Base-by-base conservation (phyloP, 2,329 filamentous ascomycete genomes). In the Westerdykella sp. region DNA sequence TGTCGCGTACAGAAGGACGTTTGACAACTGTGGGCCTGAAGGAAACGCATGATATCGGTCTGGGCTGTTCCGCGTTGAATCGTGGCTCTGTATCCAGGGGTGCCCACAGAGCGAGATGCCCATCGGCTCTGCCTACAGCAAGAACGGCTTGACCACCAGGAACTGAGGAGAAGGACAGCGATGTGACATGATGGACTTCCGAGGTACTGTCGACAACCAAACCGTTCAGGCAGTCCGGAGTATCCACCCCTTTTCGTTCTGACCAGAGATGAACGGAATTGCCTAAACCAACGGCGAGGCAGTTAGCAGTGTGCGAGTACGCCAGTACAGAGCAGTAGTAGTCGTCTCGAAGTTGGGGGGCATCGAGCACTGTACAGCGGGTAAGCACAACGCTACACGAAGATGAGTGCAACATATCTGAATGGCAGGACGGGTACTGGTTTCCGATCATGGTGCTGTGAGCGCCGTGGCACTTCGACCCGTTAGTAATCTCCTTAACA, bases 311-410 rank as follows among this genome's bases (percentile, higher is more conserved):
- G 34, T 77, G 67, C 0, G 85, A 95, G 65, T 95, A 97, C 9
- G 93, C 88, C 42, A 98, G 75, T 2, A 90, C 76, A 0, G 90
- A 93, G 68, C 89, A 96, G 64, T 98, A 98, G 64, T 90, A 98
- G 66, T 98, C 91, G 57, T 97, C 89, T 44, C 88, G 81, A n/a
- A 97, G 73, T 40, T 81, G 80, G 2, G 90, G 89, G 7, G 91
- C 91, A 68, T 96, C 88, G 5, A 98, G 75, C 6, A 96, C 85
- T 69, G 81, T 85, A 49, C 9, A n/a, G 18, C 2, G 13, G 45
- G 57, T 74, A 43, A 76, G 61, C 35, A 42, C 14, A 31, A 28
- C 23, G 42, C 37, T 22, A 30, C 11, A 13, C 16, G 15, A 10
- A 22, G n/a, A 23, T 32, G 12, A 21, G n/a, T 44, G 37, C 11